phyloP scores from a whole-genome alignment of 805 yeast genomes.

The Schwanniomyces sp. region DNA sequence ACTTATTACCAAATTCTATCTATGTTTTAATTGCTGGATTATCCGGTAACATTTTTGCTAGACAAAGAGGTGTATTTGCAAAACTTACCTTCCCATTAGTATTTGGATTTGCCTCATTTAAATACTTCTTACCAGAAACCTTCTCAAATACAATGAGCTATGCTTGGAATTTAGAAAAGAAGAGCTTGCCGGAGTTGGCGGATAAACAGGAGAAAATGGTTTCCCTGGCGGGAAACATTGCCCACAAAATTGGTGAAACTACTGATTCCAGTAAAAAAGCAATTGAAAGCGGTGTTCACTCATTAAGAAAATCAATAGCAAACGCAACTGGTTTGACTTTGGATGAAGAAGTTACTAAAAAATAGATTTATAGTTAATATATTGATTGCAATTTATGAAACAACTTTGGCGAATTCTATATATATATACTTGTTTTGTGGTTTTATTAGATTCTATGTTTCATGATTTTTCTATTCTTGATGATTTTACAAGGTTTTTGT shows the following conservation, averaged over 20 bases:
- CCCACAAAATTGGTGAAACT: slow-evolving; percentile 43
- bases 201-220: slow-evolving; percentile 54
- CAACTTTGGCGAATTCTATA: background rate
- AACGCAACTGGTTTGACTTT: slow-evolving; percentile 67
- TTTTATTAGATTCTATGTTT: too few relatives aligned
- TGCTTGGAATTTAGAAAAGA: slow-evolving; percentile 60
- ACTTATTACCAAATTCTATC: slow-evolving; percentile 66
- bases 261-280: slow-evolving; percentile 36
- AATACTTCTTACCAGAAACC: slow-evolving; percentile 70
- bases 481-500: background rate
- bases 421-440: background rate
- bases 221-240: slow-evolving; percentile 45
- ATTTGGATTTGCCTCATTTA: slow-evolving; percentile 65
- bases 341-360: slow-evolving; percentile 58
- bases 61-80: slow-evolving; percentile 59
- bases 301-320: slow-evolving; percentile 46
- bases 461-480: too few relatives aligned
- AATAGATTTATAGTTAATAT: slow-evolving; percentile 20
- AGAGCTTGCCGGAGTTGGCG: slow-evolving; percentile 63
- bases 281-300: slow-evolving; percentile 34
- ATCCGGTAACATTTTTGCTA: slow-evolving; percentile 71
- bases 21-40: slow-evolving; percentile 69
- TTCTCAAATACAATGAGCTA: slow-evolving; percentile 58
- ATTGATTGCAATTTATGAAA: background rate
- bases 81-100: slow-evolving; percentile 57